A percentile compares a stretch with the other conserved stretches of the same genome.
Conservation (phyloP, 495 filamentous ascomycete species). For the Penicillium desertorum region DNA sequence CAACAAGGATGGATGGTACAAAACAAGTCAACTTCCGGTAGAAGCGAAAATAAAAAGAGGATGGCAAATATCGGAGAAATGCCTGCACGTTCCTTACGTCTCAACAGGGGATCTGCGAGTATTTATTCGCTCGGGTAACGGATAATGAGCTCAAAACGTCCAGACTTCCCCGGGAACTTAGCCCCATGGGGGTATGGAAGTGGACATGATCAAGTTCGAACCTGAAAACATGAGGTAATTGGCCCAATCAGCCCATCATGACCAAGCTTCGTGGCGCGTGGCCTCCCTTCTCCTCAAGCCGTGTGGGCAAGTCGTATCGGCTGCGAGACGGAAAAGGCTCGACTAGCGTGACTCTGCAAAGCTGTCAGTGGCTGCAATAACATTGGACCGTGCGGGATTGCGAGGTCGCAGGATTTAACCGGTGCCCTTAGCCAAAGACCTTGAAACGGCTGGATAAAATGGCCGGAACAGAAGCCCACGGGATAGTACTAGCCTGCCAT, state of each 20-base stretch:
- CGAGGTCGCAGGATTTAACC: constrained; percentile 5
- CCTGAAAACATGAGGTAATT: not conserved
- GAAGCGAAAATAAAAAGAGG: too few species aligned
- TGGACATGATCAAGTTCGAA: not conserved
- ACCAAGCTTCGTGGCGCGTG: constrained; percentile 15
- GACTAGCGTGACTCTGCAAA: constrained; percentile 6
- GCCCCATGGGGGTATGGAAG: constrained; percentile 15
- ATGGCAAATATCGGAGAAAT: not conserved
- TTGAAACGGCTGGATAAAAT: not conserved
- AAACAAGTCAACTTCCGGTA: not conserved
- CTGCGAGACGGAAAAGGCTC: constrained; percentile 9
- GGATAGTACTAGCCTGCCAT: not conserved
- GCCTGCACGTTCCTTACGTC: not conserved
- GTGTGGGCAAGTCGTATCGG: not conserved
- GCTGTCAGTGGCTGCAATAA: not conserved
- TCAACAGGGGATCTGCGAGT: constrained; percentile 16
- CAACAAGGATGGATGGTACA: not conserved
- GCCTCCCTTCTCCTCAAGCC: not conserved
- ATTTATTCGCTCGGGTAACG: constrained; percentile 13
- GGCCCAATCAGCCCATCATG: constrained; percentile 6
- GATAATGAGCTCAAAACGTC: constrained; percentile 4
- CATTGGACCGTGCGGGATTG: constrained; percentile 7
- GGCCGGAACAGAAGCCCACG: not conserved
- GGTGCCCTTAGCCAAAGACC: not conserved
- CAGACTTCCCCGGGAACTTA: constrained; percentile 14